Base-by-base conservation (phyloP, 441 rosid genomes). In the Cnidoscolus chayamansa region DNA sequence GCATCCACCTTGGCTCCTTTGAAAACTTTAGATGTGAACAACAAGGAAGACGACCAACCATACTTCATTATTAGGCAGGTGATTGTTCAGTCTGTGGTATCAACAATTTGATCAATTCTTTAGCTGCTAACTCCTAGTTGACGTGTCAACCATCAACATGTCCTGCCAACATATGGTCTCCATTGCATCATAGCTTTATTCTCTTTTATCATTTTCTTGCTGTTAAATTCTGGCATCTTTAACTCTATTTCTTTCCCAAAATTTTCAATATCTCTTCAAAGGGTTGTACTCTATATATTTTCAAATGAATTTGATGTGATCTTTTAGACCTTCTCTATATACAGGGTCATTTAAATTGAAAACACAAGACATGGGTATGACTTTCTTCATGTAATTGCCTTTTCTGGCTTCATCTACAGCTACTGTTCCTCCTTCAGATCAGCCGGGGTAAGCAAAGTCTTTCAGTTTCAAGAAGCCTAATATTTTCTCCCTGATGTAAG, bases 171-270 rank as follows among this genome's bases (percentile, higher is more conserved):
- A 40, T 5, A 63, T 74, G 80, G 79, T 63, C 31, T 40, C 19
- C 2, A 73, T 76, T 63, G 48, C 25, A 76, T 84, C 81, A 71
- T 76, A 57, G 67, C 83, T 83, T 83, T 81, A 51, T 78, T 37
- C 75, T 54, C 72, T 72, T 80, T 62, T 17, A 77, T 80, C 68
- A 50, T 64, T 4, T 56, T 66, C 45, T 35, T 40, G 45, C 45
- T 4, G 77, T 74, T 47, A 71, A 76, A 72, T 80, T 79, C 71
- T 68, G 63, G 81, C 77, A 78, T 80, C 82, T 76, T 76, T 64
- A 31, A 60, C 73, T 68, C 61, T 0, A 1, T 17, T 13, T 48
- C 45, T 53, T 30, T 2, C 13, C 68, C 58, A 74, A 65, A 66
- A 47, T 62, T 35, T 35, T 4, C 5, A 35, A 35, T 68, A 48